Percentiles rank a stretch among this genome's conserved stretches.
These are phyloP conservation scores for Neltuma alba DNA, from an alignment of 306 rosid genomes.

Conservation along the genomic window DNA sequence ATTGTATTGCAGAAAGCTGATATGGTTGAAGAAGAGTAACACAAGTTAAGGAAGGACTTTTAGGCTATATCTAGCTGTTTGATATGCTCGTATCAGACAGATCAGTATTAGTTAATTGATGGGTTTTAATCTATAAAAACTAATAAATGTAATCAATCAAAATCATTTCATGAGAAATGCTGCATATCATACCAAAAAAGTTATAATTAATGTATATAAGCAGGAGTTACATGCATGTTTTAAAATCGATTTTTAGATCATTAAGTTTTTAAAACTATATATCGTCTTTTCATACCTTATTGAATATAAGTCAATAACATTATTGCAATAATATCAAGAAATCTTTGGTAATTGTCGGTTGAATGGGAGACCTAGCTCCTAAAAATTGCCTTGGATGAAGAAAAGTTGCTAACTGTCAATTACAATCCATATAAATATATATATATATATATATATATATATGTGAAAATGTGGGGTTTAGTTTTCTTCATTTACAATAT, in stretches of 20 bases:
- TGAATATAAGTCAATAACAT: neutral
- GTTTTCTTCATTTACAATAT: conserved; percentile 1
- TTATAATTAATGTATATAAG: neutral
- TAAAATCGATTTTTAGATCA: neutral
- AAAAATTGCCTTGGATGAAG: conserved; percentile 69
- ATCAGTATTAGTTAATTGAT: neutral
- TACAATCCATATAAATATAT: neutral
- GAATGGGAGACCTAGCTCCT: conserved; percentile 85
- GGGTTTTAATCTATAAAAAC: neutral
- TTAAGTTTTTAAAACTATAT: neutral
- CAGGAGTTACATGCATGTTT: neutral
- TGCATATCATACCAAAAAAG: neutral
- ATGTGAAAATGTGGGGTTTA: neutral
- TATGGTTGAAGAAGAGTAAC: neutral
- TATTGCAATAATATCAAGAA: conserved; percentile 11
- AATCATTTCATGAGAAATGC: neutral
- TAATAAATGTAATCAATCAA: neutral
- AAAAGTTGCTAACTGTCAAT: conserved; percentile 57
- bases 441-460: neutral
- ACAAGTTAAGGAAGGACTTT: neutral
- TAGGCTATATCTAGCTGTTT: neutral
- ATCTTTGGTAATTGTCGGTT: conserved; percentile 77
- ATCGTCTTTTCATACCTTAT: neutral
- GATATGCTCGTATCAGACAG: neutral
- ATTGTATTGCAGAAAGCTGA: neutral